phyloP scores from a whole-genome alignment of 2,329 filamentous ascomycete species.

The Arachnomyces sp. region DNA sequence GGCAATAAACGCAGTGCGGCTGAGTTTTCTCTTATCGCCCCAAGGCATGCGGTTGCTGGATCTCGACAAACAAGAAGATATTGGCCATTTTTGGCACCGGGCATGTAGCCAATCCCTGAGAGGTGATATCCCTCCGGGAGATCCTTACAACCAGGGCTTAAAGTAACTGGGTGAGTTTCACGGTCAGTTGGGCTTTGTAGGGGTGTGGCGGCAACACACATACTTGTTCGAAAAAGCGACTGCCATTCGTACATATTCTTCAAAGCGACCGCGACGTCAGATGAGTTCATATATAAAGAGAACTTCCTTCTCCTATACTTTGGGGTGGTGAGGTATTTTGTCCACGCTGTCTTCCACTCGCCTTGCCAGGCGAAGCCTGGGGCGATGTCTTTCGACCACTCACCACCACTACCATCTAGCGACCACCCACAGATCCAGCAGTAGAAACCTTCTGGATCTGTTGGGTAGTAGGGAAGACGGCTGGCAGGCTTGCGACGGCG shows the following conservation, averaged over 20 bases:
- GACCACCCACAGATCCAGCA: neutral
- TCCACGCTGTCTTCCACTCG: neutral
- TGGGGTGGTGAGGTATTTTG: neutral
- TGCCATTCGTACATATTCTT: neutral
- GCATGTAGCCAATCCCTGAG: constrained; percentile 2
- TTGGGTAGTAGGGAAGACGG: neutral
- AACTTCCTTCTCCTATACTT: neutral
- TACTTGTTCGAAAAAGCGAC: neutral
- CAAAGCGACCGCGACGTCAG: neutral
- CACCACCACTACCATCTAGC: neutral
- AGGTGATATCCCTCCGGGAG: neutral
- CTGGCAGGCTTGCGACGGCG: no score
- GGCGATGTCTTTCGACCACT: neutral
- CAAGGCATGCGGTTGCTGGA: neutral
- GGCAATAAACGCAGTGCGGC: neutral
- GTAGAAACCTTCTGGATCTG: neutral
- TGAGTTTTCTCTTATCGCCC: neutral
- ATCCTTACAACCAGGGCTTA: neutral
- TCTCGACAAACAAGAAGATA: neutral
- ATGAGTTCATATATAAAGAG: neutral
- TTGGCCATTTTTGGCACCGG: neutral
- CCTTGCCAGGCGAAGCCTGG: neutral
- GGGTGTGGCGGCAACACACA: neutral
- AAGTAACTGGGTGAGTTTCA: constrained; percentile 1
- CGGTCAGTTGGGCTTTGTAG: neutral